Evolutionary conservation across 176 grass and related monocot species (phyloP).

Genomic region (Pontederia crassipes): DNA sequence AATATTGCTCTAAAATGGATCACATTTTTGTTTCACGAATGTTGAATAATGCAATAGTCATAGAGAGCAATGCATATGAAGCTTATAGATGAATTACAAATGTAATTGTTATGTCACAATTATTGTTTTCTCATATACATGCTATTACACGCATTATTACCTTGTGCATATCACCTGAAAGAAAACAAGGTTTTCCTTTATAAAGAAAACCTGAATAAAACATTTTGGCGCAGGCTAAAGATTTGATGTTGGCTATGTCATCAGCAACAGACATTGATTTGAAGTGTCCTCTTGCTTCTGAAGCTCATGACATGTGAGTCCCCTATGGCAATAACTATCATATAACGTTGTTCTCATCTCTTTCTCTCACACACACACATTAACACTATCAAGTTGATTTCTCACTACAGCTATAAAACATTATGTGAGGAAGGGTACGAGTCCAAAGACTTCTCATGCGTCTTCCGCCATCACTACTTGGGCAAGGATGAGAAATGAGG

Average conservation of each 20-base stretch:
- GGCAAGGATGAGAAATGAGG: slow-evolving; percentile 59
- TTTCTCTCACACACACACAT: not conserved
- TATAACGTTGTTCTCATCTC: not conserved
- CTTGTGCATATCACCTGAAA: not conserved
- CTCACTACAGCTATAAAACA: slow-evolving; percentile 43
- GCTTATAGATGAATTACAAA: no score
- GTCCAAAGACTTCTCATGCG: slow-evolving; percentile 79
- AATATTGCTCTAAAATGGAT: no score
- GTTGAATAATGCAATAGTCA: no score
- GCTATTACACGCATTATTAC: not conserved
- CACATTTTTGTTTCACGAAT: no score
- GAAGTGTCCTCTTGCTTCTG: slow-evolving; percentile 45
- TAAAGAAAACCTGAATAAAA: not conserved
- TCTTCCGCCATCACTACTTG: slow-evolving; percentile 48
- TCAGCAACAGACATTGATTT: slow-evolving; percentile 37
- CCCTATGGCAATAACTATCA: not conserved
- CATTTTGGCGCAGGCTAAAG: slow-evolving; percentile 54
- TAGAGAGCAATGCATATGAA: no score
- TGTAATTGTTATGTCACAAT: no score
- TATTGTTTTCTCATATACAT: not conserved
- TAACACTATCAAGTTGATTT: slow-evolving; percentile 2
- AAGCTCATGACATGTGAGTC: slow-evolving; percentile 56
- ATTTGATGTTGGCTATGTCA: slow-evolving; percentile 58
- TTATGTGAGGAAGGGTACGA: slow-evolving; percentile 49
- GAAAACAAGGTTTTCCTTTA: not conserved